Percentiles rank a stretch among this genome's conserved stretches.
Evolutionary conservation across 257 asterid species (phyloP).

Genomic region (Parsonsia alboflavescens): DNA sequence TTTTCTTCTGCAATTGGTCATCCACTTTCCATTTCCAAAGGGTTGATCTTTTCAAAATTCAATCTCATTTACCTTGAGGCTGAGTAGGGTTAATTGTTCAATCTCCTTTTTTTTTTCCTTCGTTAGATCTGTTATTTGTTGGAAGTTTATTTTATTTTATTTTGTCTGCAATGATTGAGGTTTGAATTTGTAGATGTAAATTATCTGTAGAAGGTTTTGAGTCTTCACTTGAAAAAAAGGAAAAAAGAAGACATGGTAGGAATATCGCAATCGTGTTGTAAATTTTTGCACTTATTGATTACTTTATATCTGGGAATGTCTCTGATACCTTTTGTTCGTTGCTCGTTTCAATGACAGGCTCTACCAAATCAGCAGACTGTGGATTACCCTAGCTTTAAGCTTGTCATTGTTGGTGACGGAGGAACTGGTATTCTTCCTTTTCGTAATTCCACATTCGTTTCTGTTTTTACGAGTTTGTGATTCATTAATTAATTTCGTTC

Average conservation of each 20-base stretch:
- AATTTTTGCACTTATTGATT: background rate
- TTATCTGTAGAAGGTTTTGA: background rate
- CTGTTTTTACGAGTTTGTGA: background rate
- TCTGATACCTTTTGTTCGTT: background rate
- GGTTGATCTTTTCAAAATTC: background rate
- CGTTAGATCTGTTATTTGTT: background rate
- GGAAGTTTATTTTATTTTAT: background rate
- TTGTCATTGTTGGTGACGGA: conserved; percentile 35
- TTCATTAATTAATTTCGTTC: too few species aligned
- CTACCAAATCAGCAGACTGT: conserved; percentile 30
- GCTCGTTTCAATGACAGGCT: conserved; percentile 18
- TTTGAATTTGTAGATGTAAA: background rate
- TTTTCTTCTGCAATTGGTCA: background rate
- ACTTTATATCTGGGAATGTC: background rate
- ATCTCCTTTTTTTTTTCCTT: background rate
- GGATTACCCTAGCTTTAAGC: conserved; percentile 36
- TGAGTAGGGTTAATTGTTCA: background rate
- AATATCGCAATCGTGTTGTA: too few species aligned
- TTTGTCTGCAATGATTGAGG: background rate
- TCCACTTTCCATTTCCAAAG: background rate
- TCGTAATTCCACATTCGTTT: background rate
- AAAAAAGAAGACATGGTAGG: background rate
- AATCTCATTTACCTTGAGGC: background rate
- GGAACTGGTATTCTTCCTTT: conserved; percentile 24
- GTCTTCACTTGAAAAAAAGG: background rate